These are phyloP conservation scores for Aspergillus hortae DNA, from an alignment of 2,329 filamentous ascomycete species.

Conservation along the genomic window DNA sequence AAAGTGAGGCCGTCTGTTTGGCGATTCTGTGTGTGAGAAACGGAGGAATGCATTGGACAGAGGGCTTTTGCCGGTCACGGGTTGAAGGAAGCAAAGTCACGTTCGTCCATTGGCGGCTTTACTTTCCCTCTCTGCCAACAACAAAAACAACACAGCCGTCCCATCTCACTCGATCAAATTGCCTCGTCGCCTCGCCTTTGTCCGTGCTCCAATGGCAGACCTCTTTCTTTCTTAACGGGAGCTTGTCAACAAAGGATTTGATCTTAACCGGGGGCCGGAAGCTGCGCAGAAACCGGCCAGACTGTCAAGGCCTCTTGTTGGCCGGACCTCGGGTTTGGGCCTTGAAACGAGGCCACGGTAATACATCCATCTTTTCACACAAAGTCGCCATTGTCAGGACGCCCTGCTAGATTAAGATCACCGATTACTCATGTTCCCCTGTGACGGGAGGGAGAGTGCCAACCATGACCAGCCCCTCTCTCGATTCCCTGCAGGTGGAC, in stretches of 20 bases:
- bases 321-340: not conserved
- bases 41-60: not conserved
- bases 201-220: not conserved
- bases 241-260: not conserved
- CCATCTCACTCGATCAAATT: not conserved
- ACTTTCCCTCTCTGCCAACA: not conserved
- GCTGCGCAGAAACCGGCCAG: too few relatives aligned
- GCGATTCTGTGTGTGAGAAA: not conserved
- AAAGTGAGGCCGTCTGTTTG: not conserved
- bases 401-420: not conserved
- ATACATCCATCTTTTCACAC: not conserved
- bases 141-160: too few relatives aligned
- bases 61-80: not conserved
- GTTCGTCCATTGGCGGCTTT: not conserved
- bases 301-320: not conserved
- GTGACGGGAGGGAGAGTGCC: not conserved
- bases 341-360: not conserved
- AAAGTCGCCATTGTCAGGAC: not conserved
- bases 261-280: not conserved
- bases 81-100: constrained; percentile 4
- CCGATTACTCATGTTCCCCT: not conserved
- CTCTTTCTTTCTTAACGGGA: not conserved
- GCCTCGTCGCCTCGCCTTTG: not conserved
- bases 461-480: constrained; percentile 1
- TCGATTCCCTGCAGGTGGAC: constrained; percentile 12